Evolutionary conservation across 2,329 filamentous ascomycete genomes (phyloP).

Genomic region (Apiospora saccharicola): DNA sequence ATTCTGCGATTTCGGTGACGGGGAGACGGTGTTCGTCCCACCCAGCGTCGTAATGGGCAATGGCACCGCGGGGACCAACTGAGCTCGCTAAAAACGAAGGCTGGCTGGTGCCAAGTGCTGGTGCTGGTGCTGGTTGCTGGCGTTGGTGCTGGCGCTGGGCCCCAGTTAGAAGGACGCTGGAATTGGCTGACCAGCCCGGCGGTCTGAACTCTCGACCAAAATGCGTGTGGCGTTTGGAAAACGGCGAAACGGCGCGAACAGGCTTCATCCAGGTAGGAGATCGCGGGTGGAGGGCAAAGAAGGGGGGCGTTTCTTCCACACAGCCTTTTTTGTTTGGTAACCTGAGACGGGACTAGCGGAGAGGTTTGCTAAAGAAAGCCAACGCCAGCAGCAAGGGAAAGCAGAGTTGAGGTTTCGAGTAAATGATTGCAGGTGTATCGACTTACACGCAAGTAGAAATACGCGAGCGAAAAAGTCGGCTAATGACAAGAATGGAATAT

Average conservation of each 20-base stretch:
- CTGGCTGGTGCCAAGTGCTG: too few species aligned
- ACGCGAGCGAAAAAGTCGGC: not conserved
- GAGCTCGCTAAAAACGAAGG: not conserved
- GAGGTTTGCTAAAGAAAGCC: not conserved
- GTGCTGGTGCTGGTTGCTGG: too few species aligned
- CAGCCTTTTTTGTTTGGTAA: conserved; percentile 2
- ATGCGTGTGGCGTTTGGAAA: conserved; percentile 2
- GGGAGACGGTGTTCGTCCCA: not conserved
- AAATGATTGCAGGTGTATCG: too few species aligned
- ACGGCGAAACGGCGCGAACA: not conserved
- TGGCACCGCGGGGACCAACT: not conserved
- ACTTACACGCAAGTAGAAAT: not conserved
- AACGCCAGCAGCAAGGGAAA: not conserved
- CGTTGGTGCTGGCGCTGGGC: not conserved
- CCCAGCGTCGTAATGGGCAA: not conserved
- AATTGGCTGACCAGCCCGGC: not conserved
- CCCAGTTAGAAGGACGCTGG: not conserved
- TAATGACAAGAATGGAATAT: too few species aligned
- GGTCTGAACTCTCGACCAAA: not conserved
- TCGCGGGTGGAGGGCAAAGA: not conserved
- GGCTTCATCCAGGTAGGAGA: conserved; percentile 1
- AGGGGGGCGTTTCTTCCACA: conserved; percentile 5
- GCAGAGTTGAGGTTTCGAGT: not conserved
- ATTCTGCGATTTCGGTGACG: not conserved
- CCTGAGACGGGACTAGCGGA: conserved; percentile 7